phyloP scores from a whole-genome alignment of 495 filamentous ascomycete genomes.

The Neurospora sp. region DNA sequence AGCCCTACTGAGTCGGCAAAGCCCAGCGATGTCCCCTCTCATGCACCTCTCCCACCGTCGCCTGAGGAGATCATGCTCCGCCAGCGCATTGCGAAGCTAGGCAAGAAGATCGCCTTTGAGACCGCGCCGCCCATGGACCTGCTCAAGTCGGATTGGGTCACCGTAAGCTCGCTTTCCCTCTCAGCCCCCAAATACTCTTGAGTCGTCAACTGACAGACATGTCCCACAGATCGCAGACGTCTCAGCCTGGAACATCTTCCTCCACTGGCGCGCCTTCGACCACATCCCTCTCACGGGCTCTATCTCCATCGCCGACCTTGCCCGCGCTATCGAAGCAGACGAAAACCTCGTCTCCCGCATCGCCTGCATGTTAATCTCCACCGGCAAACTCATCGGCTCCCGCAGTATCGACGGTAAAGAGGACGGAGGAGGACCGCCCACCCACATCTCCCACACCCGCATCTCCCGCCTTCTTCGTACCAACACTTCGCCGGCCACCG shows the following conservation, averaged over 20 bases:
- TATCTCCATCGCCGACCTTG: conserved; percentile 19
- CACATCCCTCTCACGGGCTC: conserved; percentile 16
- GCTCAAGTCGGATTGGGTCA: conserved; percentile 16
- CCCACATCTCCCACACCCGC: conserved; percentile 13
- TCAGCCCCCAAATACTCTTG: not conserved
- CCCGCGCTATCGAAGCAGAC: conserved; percentile 12
- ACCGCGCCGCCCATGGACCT: conserved; percentile 8
- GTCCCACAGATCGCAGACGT: conserved; percentile 10
- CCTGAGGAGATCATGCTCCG: conserved; percentile 2
- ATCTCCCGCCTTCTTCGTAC: conserved; percentile 14
- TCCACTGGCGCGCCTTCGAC: conserved; percentile 25
- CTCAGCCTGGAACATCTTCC: conserved; percentile 18
- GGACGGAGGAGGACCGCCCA: not conserved
- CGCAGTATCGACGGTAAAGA: not conserved
- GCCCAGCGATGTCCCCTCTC: not conserved
- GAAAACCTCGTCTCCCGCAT: conserved; percentile 19
- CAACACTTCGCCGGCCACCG: conserved; percentile 1
- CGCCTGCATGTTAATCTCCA: conserved; percentile 11
- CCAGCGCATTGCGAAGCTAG: conserved; percentile 8
- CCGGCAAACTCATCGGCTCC: conserved; percentile 5
- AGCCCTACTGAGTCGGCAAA: not conserved
- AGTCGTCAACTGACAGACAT: not conserved
- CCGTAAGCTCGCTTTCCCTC: conserved; percentile 4
- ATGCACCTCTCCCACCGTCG: not conserved
- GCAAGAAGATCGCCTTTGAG: conserved; percentile 15